A percentile compares a stretch with the other conserved stretches of the same genome.
Conservation (phyloP, 208 protist species). For the Wallacemonas collosoma region DNA sequence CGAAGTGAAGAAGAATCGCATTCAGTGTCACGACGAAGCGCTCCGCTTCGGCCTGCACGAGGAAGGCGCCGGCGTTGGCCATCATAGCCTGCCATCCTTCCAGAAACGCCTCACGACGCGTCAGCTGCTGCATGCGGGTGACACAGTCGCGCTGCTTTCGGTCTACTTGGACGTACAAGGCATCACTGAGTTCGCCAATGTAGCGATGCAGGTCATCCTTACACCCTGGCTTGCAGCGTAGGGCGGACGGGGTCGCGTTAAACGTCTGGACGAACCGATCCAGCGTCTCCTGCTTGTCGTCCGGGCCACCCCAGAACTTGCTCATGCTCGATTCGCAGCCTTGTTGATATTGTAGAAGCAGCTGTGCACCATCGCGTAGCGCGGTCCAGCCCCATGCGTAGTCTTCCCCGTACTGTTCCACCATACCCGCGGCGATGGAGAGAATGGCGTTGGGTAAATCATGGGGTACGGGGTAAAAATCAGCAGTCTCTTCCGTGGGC, state of each 20-base stretch:
- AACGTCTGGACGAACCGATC: constrained; percentile 57
- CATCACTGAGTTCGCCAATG: constrained; percentile 49
- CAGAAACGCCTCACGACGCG: constrained; percentile 53
- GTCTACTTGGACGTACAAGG: constrained; percentile 52
- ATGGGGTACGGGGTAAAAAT: constrained; percentile 38
- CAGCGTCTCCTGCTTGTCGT: constrained; percentile 70
- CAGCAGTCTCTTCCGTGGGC: constrained; percentile 10
- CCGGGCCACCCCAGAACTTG: constrained; percentile 51
- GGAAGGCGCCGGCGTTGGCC: constrained; percentile 51
- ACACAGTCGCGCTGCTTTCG: constrained; percentile 35
- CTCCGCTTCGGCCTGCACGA: constrained; percentile 71
- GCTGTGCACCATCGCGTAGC: constrained; percentile 31
- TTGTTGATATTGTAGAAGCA: constrained; percentile 54
- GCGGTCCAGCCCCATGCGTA: constrained; percentile 44
- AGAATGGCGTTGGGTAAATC: constrained; percentile 48
- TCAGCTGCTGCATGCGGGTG: constrained; percentile 53
- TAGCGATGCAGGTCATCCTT: constrained; percentile 81
- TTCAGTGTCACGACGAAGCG: constrained; percentile 60
- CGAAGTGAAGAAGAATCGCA: constrained; percentile 76
- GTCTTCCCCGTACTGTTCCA: constrained; percentile 42
- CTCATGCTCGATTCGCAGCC: constrained; percentile 35
- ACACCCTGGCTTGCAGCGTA: constrained; percentile 48
- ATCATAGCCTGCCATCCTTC: constrained; percentile 65
- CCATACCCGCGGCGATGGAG: constrained; percentile 32
- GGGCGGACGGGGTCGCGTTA: constrained; percentile 41